Evolutionary conservation across 2,329 filamentous ascomycete genomes (phyloP), one percentile per base, ranked within the genome.

Genomic region (Xylaria sp.): DNA sequence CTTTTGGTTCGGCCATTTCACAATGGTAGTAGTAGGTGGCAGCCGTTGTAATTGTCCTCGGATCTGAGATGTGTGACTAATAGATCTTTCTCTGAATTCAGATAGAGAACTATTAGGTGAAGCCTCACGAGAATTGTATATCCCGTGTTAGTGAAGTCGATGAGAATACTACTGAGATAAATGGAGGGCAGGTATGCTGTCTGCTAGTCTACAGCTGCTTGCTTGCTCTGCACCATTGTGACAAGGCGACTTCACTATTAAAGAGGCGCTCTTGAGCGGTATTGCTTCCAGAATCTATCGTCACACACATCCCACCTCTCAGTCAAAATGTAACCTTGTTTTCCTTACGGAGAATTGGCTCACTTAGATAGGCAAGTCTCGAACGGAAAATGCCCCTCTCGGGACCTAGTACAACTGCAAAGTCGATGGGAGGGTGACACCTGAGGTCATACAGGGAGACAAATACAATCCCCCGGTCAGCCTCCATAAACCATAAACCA

Each of bases 1-100:
- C 44, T 29, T 60, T 25, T 23, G 25, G 8, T 12, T 47, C 58
- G 29, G 62, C 16, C 10, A 40, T 62, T 40, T 42, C 57, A 65
- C 51, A 53, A 60, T 10, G 27, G 13, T 13, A 8, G 25, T 13
- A 37, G n/a, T 42, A 5, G 53, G 35, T 27, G 13, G 25, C n/a
- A 37, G n/a, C 51, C 10, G 53, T 44, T 27, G 13, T 16, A 48
- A 3, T 50, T 42, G 32, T 40, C 10, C 32, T 27, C 32, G 13
- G 16, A 25, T 48, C 35, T 10, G 42, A 47, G 13, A 21, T 53
- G 9, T 35, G 35, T 51, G 23, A 48, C n/a, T n/a, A n/a, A n/a
- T n/a, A 27, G 35, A 13, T 32, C 8, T 23, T 42, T 42, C 50
- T 40, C 23, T n/a, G 25, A 27, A 13, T 27, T 37, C 1, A 21